Evolutionary conservation across 179 eudicot species (phyloP), one percentile per base, ranked within the genome.

Genomic region (Actinidia chinensis): DNA sequence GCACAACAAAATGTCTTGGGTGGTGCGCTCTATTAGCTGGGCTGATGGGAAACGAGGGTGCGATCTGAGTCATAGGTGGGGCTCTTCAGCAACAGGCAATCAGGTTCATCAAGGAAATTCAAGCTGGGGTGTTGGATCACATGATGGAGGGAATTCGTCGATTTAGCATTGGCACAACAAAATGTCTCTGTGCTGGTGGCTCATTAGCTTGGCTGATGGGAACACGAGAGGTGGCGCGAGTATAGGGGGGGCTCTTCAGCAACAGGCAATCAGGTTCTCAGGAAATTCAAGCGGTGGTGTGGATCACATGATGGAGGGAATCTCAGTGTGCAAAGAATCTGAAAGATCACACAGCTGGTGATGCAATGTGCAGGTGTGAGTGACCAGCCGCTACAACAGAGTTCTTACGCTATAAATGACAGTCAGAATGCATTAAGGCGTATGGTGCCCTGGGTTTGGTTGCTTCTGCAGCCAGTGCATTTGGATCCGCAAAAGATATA

Each of bases 381-480:
- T 83, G 99, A 96, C 78, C 88, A 88, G 63, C 83, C 88, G 52
- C n/a, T 88, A 71, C 97, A 89, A 46, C 98, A n/a, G 82, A 84
- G 73, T 84, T 83, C 95, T 28, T 81, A 93, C 33, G 61, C 80
- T 74, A 46, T 83, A 12, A 88, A 68, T 77, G 98, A 96, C 69
- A 89, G 87, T 79, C 98, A 94, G 83, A 90, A 78, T 86, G 85
- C 96, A 14, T 50, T 90, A 71, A 90, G 97, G 84, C 99, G 97
- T 75, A 82, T 77, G 88, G n/a, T 78, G 97, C 94, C 67, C 78
- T 94, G 77, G 90, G 91, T 65, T 84, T 90, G 75, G 92, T 90
- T 90, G 98, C 97, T 79, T 94, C 97, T 73, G 99, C 97, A 82
- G 95, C 98, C 78, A 92, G 92, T 85, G 97, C 98, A n/a, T 96